Conservation (phyloP, 345 rosid species). For the Citrus unshiu region DNA sequence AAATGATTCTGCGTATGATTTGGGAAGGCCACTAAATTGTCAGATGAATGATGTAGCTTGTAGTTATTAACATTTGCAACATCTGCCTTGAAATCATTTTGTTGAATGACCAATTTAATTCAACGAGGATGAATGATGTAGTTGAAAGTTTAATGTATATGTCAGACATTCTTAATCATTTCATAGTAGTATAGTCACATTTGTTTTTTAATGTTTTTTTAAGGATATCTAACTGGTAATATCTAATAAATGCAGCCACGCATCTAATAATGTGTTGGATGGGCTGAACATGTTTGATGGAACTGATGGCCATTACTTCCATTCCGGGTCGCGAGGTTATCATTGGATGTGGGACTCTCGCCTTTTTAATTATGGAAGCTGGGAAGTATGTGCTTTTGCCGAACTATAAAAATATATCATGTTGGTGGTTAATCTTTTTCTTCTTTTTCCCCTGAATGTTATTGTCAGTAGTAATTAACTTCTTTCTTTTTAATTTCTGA, state of each 20-base stretch:
- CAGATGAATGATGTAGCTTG: background rate
- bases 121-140: background rate
- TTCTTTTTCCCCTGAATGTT: conserved; percentile 9
- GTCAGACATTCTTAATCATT: background rate
- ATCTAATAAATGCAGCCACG: conserved; percentile 55
- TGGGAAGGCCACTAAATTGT: background rate
- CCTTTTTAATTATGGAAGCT: conserved; percentile 93
- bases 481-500: conserved; percentile 12
- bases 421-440: conserved; percentile 3
- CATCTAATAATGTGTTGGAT: conserved; percentile 87
- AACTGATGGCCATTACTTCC: conserved; percentile 87
- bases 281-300: conserved; percentile 98
- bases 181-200: background rate
- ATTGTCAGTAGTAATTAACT: conserved; percentile 8
- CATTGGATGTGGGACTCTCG: conserved; percentile 99
- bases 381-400: conserved; percentile 69
- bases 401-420: background rate
- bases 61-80: no score
- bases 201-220: background rate
- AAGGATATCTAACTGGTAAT: conserved; percentile 10
- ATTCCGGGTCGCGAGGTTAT: conserved; percentile 79
- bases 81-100: no score
- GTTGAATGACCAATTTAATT: background rate
- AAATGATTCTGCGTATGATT: background rate
- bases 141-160: background rate